A percentile compares a stretch with the other conserved stretches of the same genome.
These are phyloP conservation scores for Pyrenophora teres DNA, from an alignment of 2,329 filamentous ascomycete species.

Conservation along the genomic window DNA sequence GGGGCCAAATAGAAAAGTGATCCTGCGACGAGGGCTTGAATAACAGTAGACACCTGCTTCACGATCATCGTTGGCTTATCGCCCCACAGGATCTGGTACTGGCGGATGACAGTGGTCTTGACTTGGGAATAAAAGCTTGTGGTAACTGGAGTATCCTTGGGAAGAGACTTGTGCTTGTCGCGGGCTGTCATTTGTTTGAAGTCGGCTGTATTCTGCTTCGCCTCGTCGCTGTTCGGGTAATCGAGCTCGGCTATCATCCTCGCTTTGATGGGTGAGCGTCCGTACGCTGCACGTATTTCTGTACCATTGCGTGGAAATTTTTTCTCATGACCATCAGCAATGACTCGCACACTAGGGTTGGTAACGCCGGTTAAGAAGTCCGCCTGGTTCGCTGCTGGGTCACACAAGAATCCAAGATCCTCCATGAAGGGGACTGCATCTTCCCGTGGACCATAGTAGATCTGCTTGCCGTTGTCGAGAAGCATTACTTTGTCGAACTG, in stretches of 20 bases:
- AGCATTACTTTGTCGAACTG: conserved; percentile 74
- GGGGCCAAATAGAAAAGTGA: conserved; percentile 70
- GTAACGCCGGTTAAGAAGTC: conserved; percentile 78
- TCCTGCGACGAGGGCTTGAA: conserved; percentile 65
- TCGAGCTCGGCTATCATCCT: conserved; percentile 61
- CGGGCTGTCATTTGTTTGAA: conserved; percentile 59
- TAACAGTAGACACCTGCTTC: conserved; percentile 62
- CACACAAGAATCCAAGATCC: conserved; percentile 68
- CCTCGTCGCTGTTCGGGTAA: conserved; percentile 58
- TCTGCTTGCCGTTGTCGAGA: conserved; percentile 75
- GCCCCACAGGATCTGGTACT: conserved; percentile 68
- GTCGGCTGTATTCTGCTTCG: conserved; percentile 44
- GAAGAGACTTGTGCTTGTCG: conserved; percentile 60
- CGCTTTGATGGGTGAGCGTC: conserved; percentile 55
- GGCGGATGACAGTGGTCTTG: conserved; percentile 60
- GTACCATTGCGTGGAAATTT: conserved; percentile 48
- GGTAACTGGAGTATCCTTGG: conserved; percentile 59
- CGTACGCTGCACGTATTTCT: conserved; percentile 58
- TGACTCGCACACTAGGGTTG: conserved; percentile 47
- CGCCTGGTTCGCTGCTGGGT: conserved; percentile 63
- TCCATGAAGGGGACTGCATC: conserved; percentile 68
- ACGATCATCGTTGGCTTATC: conserved; percentile 67
- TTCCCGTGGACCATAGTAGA: conserved; percentile 68
- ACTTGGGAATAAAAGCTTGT: conserved; percentile 50
- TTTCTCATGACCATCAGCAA: conserved; percentile 46